These are phyloP conservation scores for Globisporangium cederbergense DNA, from an alignment of 352 stramenopile genomes.

Conservation along the genomic window DNA sequence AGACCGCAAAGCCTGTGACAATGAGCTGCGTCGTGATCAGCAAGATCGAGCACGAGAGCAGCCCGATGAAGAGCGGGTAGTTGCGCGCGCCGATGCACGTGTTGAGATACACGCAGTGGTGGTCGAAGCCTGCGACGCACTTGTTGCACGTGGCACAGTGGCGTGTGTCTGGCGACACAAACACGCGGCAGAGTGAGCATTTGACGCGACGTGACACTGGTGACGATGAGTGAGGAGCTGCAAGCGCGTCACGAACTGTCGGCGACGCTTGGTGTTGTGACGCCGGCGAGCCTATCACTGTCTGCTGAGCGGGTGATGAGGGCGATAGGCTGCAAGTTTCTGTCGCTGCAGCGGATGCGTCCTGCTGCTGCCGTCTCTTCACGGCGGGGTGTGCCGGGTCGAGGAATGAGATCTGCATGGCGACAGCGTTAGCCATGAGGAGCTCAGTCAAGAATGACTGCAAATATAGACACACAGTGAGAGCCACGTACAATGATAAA, in stretches of 20 bases:
- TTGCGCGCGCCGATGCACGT: constrained; percentile 89
- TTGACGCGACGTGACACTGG: constrained; percentile 15
- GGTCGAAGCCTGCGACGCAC: constrained; percentile 92
- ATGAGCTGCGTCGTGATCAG: constrained; percentile 52
- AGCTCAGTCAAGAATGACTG: constrained; percentile 12
- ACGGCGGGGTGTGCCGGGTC: constrained; percentile 38
- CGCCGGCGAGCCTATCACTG: background rate
- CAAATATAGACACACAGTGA: constrained; percentile 10
- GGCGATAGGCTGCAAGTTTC: background rate
- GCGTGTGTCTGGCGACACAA: constrained; percentile 36
- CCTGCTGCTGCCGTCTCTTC: constrained; percentile 6
- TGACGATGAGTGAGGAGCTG: constrained; percentile 3
- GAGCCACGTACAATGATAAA: constrained; percentile 16
- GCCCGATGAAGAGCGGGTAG: constrained; percentile 53
- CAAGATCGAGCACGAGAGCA: constrained; percentile 55
- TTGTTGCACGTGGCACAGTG: constrained; percentile 95
- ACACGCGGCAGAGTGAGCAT: constrained; percentile 39
- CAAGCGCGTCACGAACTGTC: constrained; percentile 3
- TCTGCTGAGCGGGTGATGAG: background rate
- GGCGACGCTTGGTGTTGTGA: background rate
- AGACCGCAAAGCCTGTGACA: constrained; percentile 43
- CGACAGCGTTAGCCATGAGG: constrained; percentile 13
- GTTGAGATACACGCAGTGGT: constrained; percentile 95
- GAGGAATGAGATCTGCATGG: constrained; percentile 45
- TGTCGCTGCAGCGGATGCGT: constrained; percentile 1